A percentile compares a stretch with the other conserved stretches of the same genome.
phyloP scores from a whole-genome alignment of 2,329 filamentous ascomycete species.

The Huntiella moniliformis region DNA sequence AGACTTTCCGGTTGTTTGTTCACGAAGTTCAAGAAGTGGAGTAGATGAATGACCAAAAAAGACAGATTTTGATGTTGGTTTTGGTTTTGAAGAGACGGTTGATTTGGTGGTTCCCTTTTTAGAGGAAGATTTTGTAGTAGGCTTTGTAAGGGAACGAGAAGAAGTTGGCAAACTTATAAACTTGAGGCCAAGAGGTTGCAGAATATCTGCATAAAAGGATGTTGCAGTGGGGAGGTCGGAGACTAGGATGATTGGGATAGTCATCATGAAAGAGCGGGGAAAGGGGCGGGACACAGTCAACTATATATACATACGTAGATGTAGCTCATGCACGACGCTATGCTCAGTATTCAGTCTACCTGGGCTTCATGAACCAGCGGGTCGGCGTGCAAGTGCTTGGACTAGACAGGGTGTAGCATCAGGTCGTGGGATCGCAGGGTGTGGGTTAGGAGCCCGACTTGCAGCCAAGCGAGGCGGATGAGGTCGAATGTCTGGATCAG shows the following conservation, averaged over 20 bases:
- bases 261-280: slow-evolving; percentile 18
- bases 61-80: slow-evolving; percentile 2
- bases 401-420: background rate
- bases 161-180: slow-evolving; percentile 23
- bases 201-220: slow-evolving; percentile 65
- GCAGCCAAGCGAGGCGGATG: background rate
- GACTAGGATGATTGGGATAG: slow-evolving; percentile 40
- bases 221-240: slow-evolving; percentile 60
- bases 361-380: no score
- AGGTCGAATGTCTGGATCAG: background rate
- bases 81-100: background rate
- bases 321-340: background rate
- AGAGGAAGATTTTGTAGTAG: background rate
- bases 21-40: slow-evolving; percentile 3
- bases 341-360: no score
- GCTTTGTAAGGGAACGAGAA: no score
- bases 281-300: background rate
- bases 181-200: slow-evolving; percentile 59
- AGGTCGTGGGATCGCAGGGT: background rate
- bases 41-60: slow-evolving; percentile 3
- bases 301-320: slow-evolving; percentile 1
- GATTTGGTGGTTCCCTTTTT: background rate
- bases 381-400: background rate
- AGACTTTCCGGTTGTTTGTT: slow-evolving; percentile 1
- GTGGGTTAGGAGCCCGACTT: background rate